Evolutionary conservation across 805 yeast genomes (phyloP), one percentile per base, ranked within the genome.

Genomic region (Jamesozyma jinghongensis): DNA sequence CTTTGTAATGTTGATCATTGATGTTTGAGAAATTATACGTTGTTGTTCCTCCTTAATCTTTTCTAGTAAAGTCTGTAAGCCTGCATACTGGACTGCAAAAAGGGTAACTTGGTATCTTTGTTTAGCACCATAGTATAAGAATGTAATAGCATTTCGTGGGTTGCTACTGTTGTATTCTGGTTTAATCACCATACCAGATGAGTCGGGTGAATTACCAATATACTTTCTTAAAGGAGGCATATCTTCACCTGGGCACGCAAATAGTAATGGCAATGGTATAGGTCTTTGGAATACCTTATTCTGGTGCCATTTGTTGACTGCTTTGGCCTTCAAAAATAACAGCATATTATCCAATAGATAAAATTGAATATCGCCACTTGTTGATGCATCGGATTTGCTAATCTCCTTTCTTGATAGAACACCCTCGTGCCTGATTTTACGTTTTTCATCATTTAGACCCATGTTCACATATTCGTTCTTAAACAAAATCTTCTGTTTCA

Each of bases 201-300:
- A 50, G 31, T 59, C 65, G 3, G 65, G 61, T 4, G 49, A 47
- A 3, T 44, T 38, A 2, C 63, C 62, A 34, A 62, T 56, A 36
- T 54, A 56, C 65, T 69, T 44, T 67, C 67, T 71, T 47, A 81
- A 63, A 2, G 79, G 70, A 12, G 92, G 87, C 48, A 78, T 70
- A 45, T 86, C 96, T 54, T 83, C 94, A 3, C 82, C 78, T 40
- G 88, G 75, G 27, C 90, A 76, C 8, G 77, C 75, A 57, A 76
- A 83, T 45, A 86, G 63, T 40, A 86, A 66, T 12, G 88, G 92
- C 32, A 86, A 65, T 29, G 88, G 92, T 26, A 85, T 80, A 3
- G 95, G 95, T 52, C 88, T 74, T 54, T 90, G 92, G 61, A 82
- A 85, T 12, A 90, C 97, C 53, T 87, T 82, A 53, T 83, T 82